Evolutionary conservation across 306 rosid species (phyloP).

Genomic region (Fagus crenata): DNA sequence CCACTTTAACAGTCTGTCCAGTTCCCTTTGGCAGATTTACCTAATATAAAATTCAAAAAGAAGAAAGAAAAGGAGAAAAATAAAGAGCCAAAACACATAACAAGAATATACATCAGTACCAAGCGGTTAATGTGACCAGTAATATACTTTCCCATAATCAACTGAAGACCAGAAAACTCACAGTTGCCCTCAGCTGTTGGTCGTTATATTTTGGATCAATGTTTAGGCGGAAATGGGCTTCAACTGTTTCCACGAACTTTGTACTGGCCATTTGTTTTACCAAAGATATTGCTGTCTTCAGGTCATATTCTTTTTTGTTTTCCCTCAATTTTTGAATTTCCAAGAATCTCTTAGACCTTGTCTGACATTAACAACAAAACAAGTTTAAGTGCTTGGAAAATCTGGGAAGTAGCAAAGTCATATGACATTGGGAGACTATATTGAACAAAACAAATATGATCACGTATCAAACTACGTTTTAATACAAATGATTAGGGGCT

Average conservation of each 20-base stretch:
- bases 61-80: slow-evolving; percentile 7
- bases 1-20: slow-evolving; percentile 84
- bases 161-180: slow-evolving; percentile 46
- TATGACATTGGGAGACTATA: no score
- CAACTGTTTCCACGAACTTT: slow-evolving; percentile 85
- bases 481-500: background rate
- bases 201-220: slow-evolving; percentile 97
- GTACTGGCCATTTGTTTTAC: slow-evolving; percentile 64
- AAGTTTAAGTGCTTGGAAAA: slow-evolving; percentile 12
- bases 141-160: slow-evolving; percentile 6
- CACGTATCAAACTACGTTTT: background rate
- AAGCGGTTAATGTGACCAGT: slow-evolving; percentile 10
- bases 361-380: slow-evolving; percentile 44
- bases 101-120: slow-evolving; percentile 1
- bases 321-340: slow-evolving; percentile 92
- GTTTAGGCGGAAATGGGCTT: slow-evolving; percentile 98
- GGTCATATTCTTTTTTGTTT: slow-evolving; percentile 74
- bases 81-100: slow-evolving; percentile 10
- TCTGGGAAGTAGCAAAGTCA: background rate
- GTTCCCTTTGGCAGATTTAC: slow-evolving; percentile 98
- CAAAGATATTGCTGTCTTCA: slow-evolving; percentile 72
- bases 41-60: slow-evolving; percentile 38
- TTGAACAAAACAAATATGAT: no score
- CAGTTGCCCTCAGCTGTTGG: slow-evolving; percentile 96
- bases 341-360: slow-evolving; percentile 90